Base-by-base conservation (phyloP, 306 rosid genomes). In the Cucurbita argyrosperma region DNA sequence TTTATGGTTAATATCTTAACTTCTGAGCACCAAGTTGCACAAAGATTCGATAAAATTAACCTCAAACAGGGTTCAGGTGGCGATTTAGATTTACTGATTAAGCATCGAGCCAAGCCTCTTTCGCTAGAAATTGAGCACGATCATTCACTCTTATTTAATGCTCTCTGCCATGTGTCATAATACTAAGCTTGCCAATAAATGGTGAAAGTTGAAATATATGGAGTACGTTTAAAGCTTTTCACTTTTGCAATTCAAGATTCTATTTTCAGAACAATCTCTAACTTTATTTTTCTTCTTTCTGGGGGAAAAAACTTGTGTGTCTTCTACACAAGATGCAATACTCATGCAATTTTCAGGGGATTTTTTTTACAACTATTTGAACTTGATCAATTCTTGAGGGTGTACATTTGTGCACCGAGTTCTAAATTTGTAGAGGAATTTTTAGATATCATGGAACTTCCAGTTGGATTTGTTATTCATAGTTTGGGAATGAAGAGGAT, bases 401-500 rank as follows among this genome's bases (percentile, higher is more conserved):
- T 49, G 57, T 47, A 23, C 55, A 6, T 23, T 12, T 21, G 43
- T 68, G 74, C 39, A 47, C 14, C 26, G 42, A 68, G 57, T 68
- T 68, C 1, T 68, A 47, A 66, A 45, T 68, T 23, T 47, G 10
- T 68, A 68, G 68, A 62, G 10, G 18, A 47, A 12, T 23, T 21
- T 66, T 21, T 47, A 68, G 57, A 68, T 13, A 21, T 4, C 49
- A 47, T 68, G 43, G 74, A 67, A 68, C 42, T 23, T 47, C 11
- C 11, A 3, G 23, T 23, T 23, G 74, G 30, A 39, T 66, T 45
- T 66, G 57, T 23, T 45, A 68, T 68, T 47, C 42, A 47, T 47
- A 50, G 57, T 47, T 14, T 14, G 74, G 21, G 43, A 30, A 72
- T 64, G 79, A 53, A 65, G 80, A 76, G 84, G 79, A 79, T 75